Evolutionary conservation across 345 rosid genomes (phyloP).

Genomic region (Orychophragmus violaceus): DNA sequence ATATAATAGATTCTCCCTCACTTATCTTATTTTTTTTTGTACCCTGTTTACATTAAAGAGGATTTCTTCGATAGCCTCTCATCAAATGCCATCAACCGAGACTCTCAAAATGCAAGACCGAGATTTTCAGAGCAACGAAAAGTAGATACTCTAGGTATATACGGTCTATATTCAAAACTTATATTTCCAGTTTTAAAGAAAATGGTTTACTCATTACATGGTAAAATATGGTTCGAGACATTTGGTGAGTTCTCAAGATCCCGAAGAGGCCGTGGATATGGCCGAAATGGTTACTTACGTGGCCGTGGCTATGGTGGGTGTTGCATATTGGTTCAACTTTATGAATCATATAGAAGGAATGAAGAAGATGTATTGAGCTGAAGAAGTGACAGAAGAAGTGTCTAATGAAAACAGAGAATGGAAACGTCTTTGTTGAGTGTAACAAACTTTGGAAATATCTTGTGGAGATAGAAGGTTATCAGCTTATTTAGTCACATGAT

Average conservation of each 20-base stretch:
- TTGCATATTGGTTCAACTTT: no score
- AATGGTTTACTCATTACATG: neutral
- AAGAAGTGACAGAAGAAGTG: no score
- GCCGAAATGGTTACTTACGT: constrained; percentile 35
- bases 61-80: constrained; percentile 91
- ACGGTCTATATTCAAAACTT: no score
- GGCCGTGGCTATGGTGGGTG: constrained; percentile 35
- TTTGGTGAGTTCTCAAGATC: constrained; percentile 63
- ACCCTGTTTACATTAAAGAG: constrained; percentile 85
- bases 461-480: no score
- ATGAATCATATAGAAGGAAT: no score
- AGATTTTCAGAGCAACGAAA: constrained; percentile 82
- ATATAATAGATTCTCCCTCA: neutral
- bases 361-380: no score
- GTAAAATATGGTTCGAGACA: constrained; percentile 38
- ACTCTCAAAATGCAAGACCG: constrained; percentile 59
- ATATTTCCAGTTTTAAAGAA: no score
- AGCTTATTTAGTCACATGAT: no score
- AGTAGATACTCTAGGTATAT: constrained; percentile 92
- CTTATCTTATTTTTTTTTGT: constrained; percentile 4
- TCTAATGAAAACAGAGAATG: no score
- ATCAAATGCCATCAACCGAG: constrained; percentile 39
- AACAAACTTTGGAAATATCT: no score
- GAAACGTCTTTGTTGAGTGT: no score
- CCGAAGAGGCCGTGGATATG: constrained; percentile 30